Conservation (phyloP, 2,329 filamentous ascomycete genomes). For the Fusarium subtropicale region DNA sequence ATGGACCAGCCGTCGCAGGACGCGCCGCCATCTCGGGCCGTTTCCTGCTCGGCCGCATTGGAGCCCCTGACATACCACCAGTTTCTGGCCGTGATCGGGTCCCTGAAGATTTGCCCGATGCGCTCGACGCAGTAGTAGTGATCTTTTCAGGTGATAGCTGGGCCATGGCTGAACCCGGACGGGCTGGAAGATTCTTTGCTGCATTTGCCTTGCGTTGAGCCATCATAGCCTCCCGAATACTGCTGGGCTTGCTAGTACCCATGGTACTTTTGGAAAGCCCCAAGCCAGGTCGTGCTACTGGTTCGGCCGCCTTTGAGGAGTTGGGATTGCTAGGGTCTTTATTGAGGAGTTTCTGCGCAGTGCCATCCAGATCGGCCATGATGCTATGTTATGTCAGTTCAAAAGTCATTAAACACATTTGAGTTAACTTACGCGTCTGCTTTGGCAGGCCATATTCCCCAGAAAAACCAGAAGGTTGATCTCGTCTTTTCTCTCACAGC, state of each 20-base stretch:
- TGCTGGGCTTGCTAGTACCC: slow-evolving; percentile 71
- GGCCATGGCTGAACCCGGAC: slow-evolving; percentile 74
- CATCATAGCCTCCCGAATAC: slow-evolving; percentile 84
- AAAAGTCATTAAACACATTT: neutral
- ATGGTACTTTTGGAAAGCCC: slow-evolving; percentile 73
- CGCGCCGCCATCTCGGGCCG: slow-evolving; percentile 68
- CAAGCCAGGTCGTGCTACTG: slow-evolving; percentile 64
- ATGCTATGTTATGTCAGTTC: slow-evolving; percentile 65
- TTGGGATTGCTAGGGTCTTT: slow-evolving; percentile 88
- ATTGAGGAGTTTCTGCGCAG: slow-evolving; percentile 82
- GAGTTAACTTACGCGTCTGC: slow-evolving; percentile 73
- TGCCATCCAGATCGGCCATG: slow-evolving; percentile 80
- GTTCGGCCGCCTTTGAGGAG: slow-evolving; percentile 65
- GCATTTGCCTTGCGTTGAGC: slow-evolving; percentile 78
- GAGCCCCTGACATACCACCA: slow-evolving; percentile 71
- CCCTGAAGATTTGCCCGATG: slow-evolving; percentile 52
- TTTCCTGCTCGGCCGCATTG: slow-evolving; percentile 70
- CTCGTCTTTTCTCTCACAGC: slow-evolving; percentile 89
- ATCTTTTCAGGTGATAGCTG: slow-evolving; percentile 65
- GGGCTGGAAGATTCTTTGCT: slow-evolving; percentile 62
- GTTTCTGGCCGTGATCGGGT: slow-evolving; percentile 59
- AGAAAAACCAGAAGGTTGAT: slow-evolving; percentile 87
- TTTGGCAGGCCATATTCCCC: slow-evolving; percentile 78
- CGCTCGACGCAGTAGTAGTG: slow-evolving; percentile 49
- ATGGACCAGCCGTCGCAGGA: slow-evolving; percentile 73